Conservation (phyloP, 1,284 basidiomycete species). For the Cutaneotrichosporon sp. region DNA sequence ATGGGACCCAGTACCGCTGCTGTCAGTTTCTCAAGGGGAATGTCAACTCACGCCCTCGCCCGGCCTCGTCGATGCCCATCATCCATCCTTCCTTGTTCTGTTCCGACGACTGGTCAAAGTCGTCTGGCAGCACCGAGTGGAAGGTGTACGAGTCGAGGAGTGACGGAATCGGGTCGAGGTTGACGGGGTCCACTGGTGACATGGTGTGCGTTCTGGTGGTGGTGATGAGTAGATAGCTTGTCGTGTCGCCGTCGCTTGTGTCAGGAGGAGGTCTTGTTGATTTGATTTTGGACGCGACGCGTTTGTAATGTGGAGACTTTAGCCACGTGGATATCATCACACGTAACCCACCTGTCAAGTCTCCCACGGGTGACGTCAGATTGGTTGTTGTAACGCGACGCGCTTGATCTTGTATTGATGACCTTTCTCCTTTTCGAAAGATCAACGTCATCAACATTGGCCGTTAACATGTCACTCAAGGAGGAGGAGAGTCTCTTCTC, state of each 20-base stretch:
- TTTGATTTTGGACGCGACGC: slow-evolving; percentile 10
- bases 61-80: slow-evolving; percentile 95
- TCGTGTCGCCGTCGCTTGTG: background rate
- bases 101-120: slow-evolving; percentile 55
- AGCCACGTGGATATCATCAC: background rate
- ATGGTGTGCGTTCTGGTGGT: background rate
- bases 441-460: background rate
- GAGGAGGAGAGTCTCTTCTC: slow-evolving; percentile 23
- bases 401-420: background rate
- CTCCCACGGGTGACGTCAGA: slow-evolving; percentile 16
- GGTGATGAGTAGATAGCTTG: background rate
- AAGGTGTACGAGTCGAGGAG: slow-evolving; percentile 75
- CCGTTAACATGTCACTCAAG: background rate
- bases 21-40: slow-evolving; percentile 7
- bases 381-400: background rate
- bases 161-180: slow-evolving; percentile 60
- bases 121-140: slow-evolving; percentile 72
- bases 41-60: slow-evolving; percentile 66
- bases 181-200: slow-evolving; percentile 43
- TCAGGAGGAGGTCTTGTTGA: background rate
- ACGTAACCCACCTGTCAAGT: slow-evolving; percentile 4
- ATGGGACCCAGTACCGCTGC: slow-evolving; percentile 61
- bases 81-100: slow-evolving; percentile 58
- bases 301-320: background rate
- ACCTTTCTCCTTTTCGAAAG: background rate